These are phyloP conservation scores for Hypoxylon sp. DNA, from an alignment of 2,329 filamentous ascomycete genomes.

Conservation along the genomic window DNA sequence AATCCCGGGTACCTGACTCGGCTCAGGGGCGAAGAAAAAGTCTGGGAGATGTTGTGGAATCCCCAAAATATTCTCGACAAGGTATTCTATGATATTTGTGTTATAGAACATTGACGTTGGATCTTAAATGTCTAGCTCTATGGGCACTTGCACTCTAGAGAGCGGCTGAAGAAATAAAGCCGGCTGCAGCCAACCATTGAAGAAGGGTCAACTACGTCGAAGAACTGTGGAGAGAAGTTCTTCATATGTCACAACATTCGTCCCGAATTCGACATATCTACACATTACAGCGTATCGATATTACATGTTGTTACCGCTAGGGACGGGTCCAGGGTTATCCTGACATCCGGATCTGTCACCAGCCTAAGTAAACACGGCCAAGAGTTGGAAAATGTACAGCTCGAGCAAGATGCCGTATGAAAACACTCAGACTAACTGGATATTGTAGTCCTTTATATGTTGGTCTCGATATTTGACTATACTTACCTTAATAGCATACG, in stretches of 20 bases:
- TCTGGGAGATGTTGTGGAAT: slow-evolving; percentile 9
- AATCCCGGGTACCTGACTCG: slow-evolving; percentile 36
- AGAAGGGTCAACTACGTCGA: slow-evolving; percentile 33
- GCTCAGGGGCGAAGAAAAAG: slow-evolving; percentile 10
- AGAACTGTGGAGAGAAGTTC: slow-evolving; percentile 17
- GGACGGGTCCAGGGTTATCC: slow-evolving; percentile 25
- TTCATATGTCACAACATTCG: slow-evolving; percentile 21
- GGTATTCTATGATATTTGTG: slow-evolving; percentile 9
- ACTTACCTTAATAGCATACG: slow-evolving; percentile 3
- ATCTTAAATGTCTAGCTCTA: slow-evolving; percentile 23
- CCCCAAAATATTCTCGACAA: slow-evolving; percentile 8
- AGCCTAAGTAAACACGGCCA: slow-evolving; percentile 33
- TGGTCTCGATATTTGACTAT: slow-evolving; percentile 5
- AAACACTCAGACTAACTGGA: neutral
- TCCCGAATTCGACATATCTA: slow-evolving; percentile 28
- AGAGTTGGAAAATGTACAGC: slow-evolving; percentile 25
- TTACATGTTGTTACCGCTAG: slow-evolving; percentile 19
- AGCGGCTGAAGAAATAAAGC: slow-evolving; percentile 17
- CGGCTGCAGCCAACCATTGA: slow-evolving; percentile 34
- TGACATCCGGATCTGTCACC: slow-evolving; percentile 44
- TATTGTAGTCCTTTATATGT: neutral
- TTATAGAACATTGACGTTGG: slow-evolving; percentile 8
- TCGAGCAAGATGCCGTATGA: slow-evolving; percentile 16
- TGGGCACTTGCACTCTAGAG: neutral
- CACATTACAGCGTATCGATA: slow-evolving; percentile 29